Evolutionary conservation across 2,329 filamentous ascomycete species (phyloP).

Genomic region (Colletotrichum plurivorum): DNA sequence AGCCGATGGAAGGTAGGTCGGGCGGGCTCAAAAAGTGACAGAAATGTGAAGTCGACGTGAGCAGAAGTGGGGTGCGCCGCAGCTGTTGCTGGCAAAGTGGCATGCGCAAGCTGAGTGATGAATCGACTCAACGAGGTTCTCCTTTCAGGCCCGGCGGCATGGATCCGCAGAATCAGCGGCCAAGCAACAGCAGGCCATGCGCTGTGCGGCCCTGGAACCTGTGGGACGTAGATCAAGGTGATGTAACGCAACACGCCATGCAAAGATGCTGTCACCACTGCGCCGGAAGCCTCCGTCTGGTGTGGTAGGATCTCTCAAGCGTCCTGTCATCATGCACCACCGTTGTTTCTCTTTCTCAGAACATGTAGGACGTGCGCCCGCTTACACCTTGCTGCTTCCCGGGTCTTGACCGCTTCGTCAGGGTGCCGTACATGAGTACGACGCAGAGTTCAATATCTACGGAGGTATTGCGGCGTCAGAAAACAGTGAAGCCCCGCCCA

Average conservation of each 20-base stretch:
- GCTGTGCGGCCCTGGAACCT: not conserved
- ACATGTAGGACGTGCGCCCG: too few relatives aligned
- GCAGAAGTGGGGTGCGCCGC: not conserved
- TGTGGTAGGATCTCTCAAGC: not conserved
- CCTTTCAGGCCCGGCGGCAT: not conserved
- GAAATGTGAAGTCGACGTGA: constrained; percentile 1
- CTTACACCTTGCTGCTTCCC: too few relatives aligned
- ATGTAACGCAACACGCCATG: constrained; percentile 38
- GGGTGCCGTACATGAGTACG: too few relatives aligned
- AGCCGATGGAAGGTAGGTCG: not conserved
- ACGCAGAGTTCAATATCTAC: too few relatives aligned
- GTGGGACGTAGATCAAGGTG: constrained; percentile 6
- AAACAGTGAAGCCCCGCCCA: not conserved
- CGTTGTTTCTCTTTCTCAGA: too few relatives aligned
- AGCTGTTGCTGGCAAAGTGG: not conserved
- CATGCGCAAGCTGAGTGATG: too few relatives aligned
- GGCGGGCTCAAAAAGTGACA: not conserved
- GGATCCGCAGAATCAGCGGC: too few relatives aligned
- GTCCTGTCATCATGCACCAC: too few relatives aligned
- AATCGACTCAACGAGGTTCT: too few relatives aligned
- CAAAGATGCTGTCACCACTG: constrained; percentile 28
- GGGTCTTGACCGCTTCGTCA: too few relatives aligned
- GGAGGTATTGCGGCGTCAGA: not conserved
- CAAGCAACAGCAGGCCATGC: too few relatives aligned
- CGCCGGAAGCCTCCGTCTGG: constrained; percentile 17